These are phyloP conservation scores for Zymoseptoria tritici DNA, from an alignment of 2,329 filamentous ascomycete species.

Conservation along the genomic window DNA sequence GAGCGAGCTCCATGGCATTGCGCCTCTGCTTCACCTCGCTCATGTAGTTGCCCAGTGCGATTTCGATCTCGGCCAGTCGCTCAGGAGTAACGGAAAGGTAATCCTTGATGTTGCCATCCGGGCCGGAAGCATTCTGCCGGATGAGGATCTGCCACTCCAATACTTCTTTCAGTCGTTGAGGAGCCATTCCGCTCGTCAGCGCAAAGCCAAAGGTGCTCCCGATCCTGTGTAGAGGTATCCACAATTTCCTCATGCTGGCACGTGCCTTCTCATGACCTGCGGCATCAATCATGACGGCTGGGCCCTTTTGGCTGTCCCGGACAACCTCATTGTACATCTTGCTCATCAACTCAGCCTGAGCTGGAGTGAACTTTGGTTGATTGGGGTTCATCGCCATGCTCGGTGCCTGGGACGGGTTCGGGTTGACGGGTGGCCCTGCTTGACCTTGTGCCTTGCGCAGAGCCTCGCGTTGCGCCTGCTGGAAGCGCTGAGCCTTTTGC, in stretches of 20 bases:
- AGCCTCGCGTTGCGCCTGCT: conserved; percentile 16
- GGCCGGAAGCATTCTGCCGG: conserved; percentile 21
- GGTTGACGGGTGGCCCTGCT: conserved; percentile 2
- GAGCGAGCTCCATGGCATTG: background rate
- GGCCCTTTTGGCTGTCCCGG: conserved; percentile 20
- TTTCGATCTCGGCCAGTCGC: conserved; percentile 21
- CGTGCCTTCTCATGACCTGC: conserved; percentile 14
- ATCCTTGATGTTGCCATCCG: conserved; percentile 21
- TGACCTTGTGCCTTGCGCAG: conserved; percentile 23
- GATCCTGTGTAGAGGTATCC: conserved; percentile 19
- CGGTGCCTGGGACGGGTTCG: conserved; percentile 1
- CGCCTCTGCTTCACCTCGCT: conserved; percentile 20
- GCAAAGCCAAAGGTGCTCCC: conserved; percentile 18
- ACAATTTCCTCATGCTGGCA: conserved; percentile 21
- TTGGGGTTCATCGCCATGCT: background rate
- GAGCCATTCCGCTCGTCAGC: conserved; percentile 13
- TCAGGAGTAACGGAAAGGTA: conserved; percentile 22
- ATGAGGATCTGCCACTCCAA: conserved; percentile 23
- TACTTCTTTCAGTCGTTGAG: conserved; percentile 18
- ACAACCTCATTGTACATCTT: conserved; percentile 18
- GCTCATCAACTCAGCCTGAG: conserved; percentile 4
- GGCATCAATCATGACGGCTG: conserved; percentile 18
- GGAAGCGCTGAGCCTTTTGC: conserved; percentile 15
- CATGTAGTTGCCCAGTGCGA: conserved; percentile 19
- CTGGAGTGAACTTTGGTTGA: background rate